Evolutionary conservation across 371 early-diverging fungal genomes (phyloP), one percentile per base, ranked within the genome.

Genomic region (Saksenaea vasiformis): DNA sequence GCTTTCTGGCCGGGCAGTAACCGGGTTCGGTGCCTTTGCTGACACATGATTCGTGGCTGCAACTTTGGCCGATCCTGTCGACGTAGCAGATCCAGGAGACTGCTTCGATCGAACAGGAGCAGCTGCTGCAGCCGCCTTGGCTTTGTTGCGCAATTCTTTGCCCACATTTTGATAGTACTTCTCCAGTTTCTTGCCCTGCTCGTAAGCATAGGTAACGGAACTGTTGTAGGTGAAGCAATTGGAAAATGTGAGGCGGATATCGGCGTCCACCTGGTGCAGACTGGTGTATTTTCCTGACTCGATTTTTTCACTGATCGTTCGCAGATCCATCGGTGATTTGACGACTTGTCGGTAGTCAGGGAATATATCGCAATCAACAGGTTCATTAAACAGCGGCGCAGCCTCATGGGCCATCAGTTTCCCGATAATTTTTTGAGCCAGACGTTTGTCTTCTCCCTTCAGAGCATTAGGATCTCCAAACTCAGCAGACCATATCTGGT

Each of bases 281-380:
- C 56, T 64, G 0, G 74, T 58, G 61, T 92, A 91, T 58, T 70
- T 66, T 13, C 80, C 78, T 10, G 66, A 61, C 19, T 93, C 95
- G 0, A 99, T 67, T 59, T 90, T 92, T 56, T 85, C 83, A 65
- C 83, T 86, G 47, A 99, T 91, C 0, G 99, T 99, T 22, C 89
- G 84, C 26, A 98, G 64, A 71, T 99, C 99, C 98, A 99, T 99
- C 8, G 99, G 99, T 36, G 87, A 67, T 62, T 91, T 95, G 67
- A 99, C 87, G 35, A 96, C 82, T 0, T 84, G 78, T 9, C 77
- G 78, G 76, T 99, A 99, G 60, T 88, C 88, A 0, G 98, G 97
- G 17, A 98, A 89, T 34, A 88, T 85, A 34, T 94, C 85, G 5
- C 90, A 87, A 74, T 98, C 98, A 17, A 99, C 99, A 14, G 99